Evolutionary conservation across 2,329 filamentous ascomycete genomes (phyloP), one percentile per base, ranked within the genome.

Genomic region (Venturiaceae sp.): DNA sequence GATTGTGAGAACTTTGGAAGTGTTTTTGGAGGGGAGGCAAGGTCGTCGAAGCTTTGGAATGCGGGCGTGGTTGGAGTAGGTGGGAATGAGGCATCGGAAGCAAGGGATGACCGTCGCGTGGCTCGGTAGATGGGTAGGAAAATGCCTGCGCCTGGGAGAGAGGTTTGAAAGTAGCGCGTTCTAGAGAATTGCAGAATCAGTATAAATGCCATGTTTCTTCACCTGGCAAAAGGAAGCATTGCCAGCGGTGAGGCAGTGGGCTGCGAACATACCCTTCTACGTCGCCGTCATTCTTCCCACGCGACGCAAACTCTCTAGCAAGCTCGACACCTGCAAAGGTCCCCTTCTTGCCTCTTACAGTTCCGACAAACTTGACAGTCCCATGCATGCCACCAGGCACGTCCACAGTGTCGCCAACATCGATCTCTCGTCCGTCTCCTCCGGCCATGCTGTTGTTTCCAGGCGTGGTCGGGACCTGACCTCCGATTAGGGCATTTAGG

Each of bases 271-370:
- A 92, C 89, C 92, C 94, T 65, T 97, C 92, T 58, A 97, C 94
- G 71, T 96, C 92, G 63, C 94, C 94, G 67, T 83, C 95, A 69
- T 99, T 99, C 79, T 99, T 99, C 34, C 94, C 94, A 68, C 87
- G 83, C 55, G 80, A 73, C 34, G 91, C 88, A 75, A 87, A 95
- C 64, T 95, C 88, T 57, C 83, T 77, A 66, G 86, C 84, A 62
- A 99, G 79, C 73, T 99, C 94, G 36, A 99, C 89, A 50, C 94
- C 94, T 33, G 90, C 91, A 77, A 99, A 99, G 21, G 83, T 82
- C 55, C 94, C 94, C 65, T 88, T 90, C 77, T 96, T 96, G 62
- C 92, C 92, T 65, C 85, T 83, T 41, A 99, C 92, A 39, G 79
- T 78, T 47, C 94, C 94, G 62, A 97, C 78, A 69, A 96, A 99